Conservation (phyloP, 352 stramenopile genomes). For the Elongisporangium prolatum region DNA sequence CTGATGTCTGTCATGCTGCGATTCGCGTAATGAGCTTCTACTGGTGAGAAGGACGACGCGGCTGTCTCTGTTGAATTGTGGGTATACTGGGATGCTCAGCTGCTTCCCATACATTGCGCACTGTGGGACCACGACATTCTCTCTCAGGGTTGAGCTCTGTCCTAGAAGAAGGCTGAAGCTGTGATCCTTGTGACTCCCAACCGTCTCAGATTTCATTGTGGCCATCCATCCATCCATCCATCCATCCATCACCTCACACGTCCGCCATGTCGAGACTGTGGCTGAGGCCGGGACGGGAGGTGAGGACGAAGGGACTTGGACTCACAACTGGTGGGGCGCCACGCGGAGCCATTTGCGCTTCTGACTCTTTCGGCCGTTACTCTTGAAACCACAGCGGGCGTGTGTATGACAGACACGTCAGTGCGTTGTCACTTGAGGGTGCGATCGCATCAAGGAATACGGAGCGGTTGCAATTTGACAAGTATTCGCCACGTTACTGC, state of each 20-base stretch:
- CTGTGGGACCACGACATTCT: neutral
- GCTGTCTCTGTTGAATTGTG: neutral
- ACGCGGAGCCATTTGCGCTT: neutral
- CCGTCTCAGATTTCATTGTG: slow-evolving; percentile 1
- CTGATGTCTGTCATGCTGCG: neutral
- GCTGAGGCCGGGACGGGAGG: neutral
- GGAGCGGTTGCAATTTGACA: neutral
- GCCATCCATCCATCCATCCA: no score
- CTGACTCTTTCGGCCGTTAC: neutral
- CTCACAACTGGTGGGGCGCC: no score
- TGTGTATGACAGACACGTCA: slow-evolving; percentile 30
- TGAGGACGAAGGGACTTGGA: no score
- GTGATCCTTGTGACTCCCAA: neutral
- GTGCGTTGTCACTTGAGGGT: slow-evolving; percentile 30
- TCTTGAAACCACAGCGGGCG: slow-evolving; percentile 1
- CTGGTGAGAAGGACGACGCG: neutral
- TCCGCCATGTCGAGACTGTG: neutral
- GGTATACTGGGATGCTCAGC: neutral
- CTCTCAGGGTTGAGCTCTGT: no score
- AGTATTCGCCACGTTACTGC: neutral
- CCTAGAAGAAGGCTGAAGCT: neutral
- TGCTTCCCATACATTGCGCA: neutral
- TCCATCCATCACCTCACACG: neutral
- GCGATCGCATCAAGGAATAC: neutral
- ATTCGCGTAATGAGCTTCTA: neutral